A percentile compares a stretch with the other conserved stretches of the same genome.
Conservation (phyloP, 2,329 filamentous ascomycete genomes). For the Ascochyta koolunga region DNA sequence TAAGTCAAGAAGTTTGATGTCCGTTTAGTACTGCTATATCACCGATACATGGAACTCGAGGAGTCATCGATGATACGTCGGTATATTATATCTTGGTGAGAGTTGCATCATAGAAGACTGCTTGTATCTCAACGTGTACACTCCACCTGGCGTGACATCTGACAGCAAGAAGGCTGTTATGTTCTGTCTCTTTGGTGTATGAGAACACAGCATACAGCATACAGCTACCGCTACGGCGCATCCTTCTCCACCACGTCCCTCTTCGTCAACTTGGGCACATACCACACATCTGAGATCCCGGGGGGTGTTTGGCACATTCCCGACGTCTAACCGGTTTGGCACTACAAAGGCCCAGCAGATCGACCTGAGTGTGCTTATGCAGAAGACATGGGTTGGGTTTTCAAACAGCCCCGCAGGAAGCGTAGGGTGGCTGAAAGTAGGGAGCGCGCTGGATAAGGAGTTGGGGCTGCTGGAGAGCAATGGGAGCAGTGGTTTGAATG, state of each 20-base stretch:
- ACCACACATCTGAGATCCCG: conserved; percentile 29
- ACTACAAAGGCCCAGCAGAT: conserved; percentile 23
- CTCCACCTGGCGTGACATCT: conserved; percentile 22
- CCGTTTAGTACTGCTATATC: neutral
- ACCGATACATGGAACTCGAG: neutral
- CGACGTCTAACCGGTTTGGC: conserved; percentile 11
- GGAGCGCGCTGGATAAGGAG: conserved; percentile 5
- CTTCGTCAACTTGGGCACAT: conserved; percentile 21
- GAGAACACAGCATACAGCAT: conserved; percentile 14
- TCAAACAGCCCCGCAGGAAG: conserved; percentile 23
- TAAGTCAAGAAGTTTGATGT: neutral
- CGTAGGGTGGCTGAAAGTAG: conserved; percentile 18
- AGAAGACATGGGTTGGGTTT: conserved; percentile 30
- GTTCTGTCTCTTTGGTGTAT: conserved; percentile 16
- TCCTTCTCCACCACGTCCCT: conserved; percentile 17
- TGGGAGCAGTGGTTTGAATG: conserved; percentile 11
- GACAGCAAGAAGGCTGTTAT: conserved; percentile 22
- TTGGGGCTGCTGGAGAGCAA: conserved; percentile 17
- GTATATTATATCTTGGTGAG: conserved; percentile 20
- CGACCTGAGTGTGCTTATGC: conserved; percentile 28
- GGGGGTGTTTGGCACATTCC: conserved; percentile 32
- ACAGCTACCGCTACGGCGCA: conserved; percentile 25
- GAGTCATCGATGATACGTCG: too few species aligned
- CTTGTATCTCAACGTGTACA: conserved; percentile 47
- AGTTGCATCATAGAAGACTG: conserved; percentile 51